Conservation (phyloP, 2,329 filamentous ascomycete species). For the Mollisia scopiformis region DNA sequence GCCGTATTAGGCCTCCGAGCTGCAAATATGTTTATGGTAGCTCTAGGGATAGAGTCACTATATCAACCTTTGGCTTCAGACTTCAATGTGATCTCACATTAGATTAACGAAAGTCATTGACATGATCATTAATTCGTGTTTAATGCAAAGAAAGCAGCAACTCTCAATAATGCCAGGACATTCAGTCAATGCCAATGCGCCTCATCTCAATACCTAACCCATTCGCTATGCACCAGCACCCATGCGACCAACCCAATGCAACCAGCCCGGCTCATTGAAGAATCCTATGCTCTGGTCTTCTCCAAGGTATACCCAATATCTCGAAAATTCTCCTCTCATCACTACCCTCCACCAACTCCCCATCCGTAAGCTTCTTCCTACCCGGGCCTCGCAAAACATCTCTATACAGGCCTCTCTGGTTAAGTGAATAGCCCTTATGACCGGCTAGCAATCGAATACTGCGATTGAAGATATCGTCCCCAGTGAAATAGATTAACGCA, state of each 20-base stretch:
- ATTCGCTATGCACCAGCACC: neutral
- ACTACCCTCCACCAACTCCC: constrained; percentile 71
- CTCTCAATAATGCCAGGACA: neutral
- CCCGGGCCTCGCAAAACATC: constrained; percentile 65
- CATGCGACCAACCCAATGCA: neutral
- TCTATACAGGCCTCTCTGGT: constrained; percentile 79
- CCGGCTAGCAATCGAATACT: constrained; percentile 80
- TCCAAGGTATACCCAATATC: constrained; percentile 81
- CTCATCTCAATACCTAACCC: neutral
- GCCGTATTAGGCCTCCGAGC: no score
- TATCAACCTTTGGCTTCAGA: neutral
- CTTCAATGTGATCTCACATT: neutral
- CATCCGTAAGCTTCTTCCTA: constrained; percentile 65
- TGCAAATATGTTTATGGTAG: no score
- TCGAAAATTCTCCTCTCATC: constrained; percentile 83
- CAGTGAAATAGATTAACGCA: constrained; percentile 92
- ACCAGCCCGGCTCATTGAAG: constrained; percentile 53
- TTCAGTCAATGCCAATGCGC: neutral
- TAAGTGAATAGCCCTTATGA: constrained; percentile 81
- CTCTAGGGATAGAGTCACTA: no score
- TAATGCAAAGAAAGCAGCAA: neutral
- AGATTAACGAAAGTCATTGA: no score
- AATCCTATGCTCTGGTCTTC: constrained; percentile 75
- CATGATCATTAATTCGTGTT: neutral
- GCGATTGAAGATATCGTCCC: constrained; percentile 92